Evolutionary conservation across 495 filamentous ascomycete genomes (phyloP).

Genomic region (Aspergillus nanangensis): DNA sequence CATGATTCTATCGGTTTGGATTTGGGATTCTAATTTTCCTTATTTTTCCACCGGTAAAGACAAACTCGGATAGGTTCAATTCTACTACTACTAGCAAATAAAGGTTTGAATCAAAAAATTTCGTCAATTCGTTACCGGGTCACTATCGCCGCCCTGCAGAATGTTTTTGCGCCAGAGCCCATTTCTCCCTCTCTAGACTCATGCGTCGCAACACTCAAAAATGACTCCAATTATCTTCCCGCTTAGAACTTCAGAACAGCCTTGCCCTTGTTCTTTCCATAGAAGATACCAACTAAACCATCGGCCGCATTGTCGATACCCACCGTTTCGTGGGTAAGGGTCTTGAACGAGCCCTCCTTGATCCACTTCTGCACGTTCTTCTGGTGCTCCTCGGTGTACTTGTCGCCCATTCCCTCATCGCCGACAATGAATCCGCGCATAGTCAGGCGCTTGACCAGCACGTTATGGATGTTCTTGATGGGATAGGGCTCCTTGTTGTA

Average conservation of each 20-base stretch:
- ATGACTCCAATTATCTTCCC: background rate
- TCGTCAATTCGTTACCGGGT: background rate
- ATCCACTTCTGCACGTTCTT: constrained; percentile 82
- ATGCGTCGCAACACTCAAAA: constrained; percentile 1
- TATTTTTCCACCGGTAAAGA: too few relatives aligned
- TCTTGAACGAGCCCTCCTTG: constrained; percentile 73
- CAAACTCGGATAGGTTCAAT: background rate
- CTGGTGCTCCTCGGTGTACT: constrained; percentile 73
- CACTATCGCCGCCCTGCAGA: constrained; percentile 3
- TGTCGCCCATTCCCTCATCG: constrained; percentile 61
- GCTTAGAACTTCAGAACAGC: constrained; percentile 69
- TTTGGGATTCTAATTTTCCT: too few relatives aligned
- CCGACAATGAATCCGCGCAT: constrained; percentile 77
- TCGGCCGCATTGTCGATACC: constrained; percentile 82
- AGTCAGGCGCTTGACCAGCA: constrained; percentile 53
- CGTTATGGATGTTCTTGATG: constrained; percentile 57
- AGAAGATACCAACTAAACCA: constrained; percentile 80
- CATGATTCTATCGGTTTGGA: too few relatives aligned
- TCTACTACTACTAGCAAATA: too few relatives aligned
- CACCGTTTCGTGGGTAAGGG: constrained; percentile 61
- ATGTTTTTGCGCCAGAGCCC: constrained; percentile 11
- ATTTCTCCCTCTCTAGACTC: background rate
- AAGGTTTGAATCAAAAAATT: too few relatives aligned
- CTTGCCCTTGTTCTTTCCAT: constrained; percentile 92
- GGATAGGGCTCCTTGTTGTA: constrained; percentile 71